Percentiles rank a stretch among this genome's conserved stretches.
Conservation (phyloP, 2,329 filamentous ascomycete genomes). For the Fusarium sp. region DNA sequence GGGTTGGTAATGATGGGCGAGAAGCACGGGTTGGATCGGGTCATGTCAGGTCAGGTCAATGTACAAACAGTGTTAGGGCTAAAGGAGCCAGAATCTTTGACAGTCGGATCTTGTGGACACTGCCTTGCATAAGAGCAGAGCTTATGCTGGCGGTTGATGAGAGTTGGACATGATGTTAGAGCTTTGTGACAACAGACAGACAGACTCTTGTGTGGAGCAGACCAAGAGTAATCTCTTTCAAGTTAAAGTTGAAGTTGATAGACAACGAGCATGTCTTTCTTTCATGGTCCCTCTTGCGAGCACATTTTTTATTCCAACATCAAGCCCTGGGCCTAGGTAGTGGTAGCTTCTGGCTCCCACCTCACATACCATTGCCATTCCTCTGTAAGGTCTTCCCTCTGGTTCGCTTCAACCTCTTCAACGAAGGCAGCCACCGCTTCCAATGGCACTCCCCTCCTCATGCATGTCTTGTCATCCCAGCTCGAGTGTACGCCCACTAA, state of each 20-base stretch:
- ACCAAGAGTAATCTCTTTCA: conserved; percentile 17
- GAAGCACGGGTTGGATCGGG: conserved; percentile 2
- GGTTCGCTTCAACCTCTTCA: conserved; percentile 30
- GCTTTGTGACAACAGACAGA: conserved; percentile 15
- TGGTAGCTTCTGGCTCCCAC: neutral
- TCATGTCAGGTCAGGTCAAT: neutral
- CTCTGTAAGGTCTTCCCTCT: neutral
- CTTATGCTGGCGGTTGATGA: conserved; percentile 1
- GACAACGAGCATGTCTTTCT: neutral
- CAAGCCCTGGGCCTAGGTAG: no score
- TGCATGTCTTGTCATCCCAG: conserved; percentile 62
- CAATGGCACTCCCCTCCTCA: conserved; percentile 58
- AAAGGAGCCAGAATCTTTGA: neutral
- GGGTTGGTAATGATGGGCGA: conserved; percentile 15
- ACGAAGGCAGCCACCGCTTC: conserved; percentile 56
- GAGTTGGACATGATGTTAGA: conserved; percentile 24
- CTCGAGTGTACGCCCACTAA: conserved; percentile 62
- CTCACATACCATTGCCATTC: conserved; percentile 28
- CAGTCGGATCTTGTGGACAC: conserved; percentile 11
- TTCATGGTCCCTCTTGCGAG: neutral
- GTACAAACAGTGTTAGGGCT: conserved; percentile 12
- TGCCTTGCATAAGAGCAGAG: conserved; percentile 7
- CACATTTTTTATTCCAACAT: neutral
- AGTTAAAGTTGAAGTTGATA: conserved; percentile 8
- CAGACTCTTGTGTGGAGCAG: conserved; percentile 24